phyloP scores from a whole-genome alignment of 2,329 filamentous ascomycete species.

The Xylariaceae sp. region DNA sequence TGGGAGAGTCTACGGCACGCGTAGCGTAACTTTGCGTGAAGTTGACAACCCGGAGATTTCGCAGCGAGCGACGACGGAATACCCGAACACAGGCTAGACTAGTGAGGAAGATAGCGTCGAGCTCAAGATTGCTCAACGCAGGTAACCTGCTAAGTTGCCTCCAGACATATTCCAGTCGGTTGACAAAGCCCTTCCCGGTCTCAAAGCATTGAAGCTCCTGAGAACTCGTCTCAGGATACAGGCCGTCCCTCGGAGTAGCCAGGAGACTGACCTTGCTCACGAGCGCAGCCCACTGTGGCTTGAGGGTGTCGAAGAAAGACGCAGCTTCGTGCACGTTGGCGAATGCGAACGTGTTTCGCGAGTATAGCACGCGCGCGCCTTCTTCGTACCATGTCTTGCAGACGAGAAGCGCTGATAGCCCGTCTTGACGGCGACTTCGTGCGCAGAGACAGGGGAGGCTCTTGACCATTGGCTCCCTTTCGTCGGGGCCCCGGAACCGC shows the following conservation, averaged over 20 bases:
- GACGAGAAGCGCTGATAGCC: conserved; percentile 11
- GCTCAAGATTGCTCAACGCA: conserved; percentile 9
- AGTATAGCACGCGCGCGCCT: conserved; percentile 15
- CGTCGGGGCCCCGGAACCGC: not conserved
- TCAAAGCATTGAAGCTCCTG: not conserved
- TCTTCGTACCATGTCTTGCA: conserved; percentile 18
- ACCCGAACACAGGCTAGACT: not conserved
- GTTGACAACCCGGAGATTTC: conserved; percentile 5
- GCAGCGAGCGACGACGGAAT: conserved; percentile 3
- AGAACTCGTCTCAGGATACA: not conserved
- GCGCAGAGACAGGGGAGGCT: conserved; percentile 17
- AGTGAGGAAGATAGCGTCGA: conserved; percentile 13
- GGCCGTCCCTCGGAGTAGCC: not conserved
- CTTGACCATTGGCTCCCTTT: not conserved
- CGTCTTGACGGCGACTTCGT: conserved; percentile 1
- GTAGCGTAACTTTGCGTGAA: conserved; percentile 10
- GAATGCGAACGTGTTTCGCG: conserved; percentile 16
- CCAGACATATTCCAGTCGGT: conserved; percentile 2
- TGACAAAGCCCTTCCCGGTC: not conserved
- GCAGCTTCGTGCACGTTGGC: conserved; percentile 8
- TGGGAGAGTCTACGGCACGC: not conserved
- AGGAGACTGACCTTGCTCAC: conserved; percentile 15
- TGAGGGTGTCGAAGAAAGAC: conserved; percentile 4
- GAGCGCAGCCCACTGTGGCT: conserved; percentile 6
- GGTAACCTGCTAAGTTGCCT: conserved; percentile 3